phyloP scores from a whole-genome alignment of 495 filamentous ascomycete species.

The Usnea hakonensis region DNA sequence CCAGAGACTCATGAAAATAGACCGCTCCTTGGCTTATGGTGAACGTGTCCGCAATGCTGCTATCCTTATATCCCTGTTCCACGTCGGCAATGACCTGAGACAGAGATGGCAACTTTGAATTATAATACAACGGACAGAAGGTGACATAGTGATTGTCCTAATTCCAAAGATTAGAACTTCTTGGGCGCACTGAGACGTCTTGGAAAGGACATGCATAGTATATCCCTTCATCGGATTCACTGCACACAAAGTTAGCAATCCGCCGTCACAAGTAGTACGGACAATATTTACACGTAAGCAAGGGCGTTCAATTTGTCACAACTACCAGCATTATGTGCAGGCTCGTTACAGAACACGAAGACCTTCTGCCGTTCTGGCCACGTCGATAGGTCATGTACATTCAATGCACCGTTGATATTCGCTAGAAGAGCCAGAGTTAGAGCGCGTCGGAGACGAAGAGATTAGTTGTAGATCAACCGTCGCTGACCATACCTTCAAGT shows the following conservation, averaged over 20 bases:
- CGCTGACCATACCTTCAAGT: neutral
- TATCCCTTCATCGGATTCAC: neutral
- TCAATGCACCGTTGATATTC: neutral
- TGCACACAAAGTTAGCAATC: neutral
- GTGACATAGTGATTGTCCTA: neutral
- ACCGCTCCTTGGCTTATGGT: neutral
- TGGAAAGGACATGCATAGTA: neutral
- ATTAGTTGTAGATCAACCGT: neutral
- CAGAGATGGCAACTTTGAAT: neutral
- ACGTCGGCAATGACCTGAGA: neutral
- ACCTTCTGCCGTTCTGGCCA: neutral
- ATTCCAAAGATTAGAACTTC: neutral
- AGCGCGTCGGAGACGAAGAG: neutral
- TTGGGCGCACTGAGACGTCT: neutral
- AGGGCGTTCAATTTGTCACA: neutral
- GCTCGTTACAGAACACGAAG: neutral
- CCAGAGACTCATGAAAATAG: conserved; percentile 8
- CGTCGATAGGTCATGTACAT: neutral
- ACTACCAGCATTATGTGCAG: neutral
- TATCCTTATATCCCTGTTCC: no score
- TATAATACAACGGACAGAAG: neutral
- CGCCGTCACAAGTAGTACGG: no score
- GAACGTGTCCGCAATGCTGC: no score
- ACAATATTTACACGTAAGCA: conserved; percentile 3
- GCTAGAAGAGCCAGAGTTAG: neutral